Conservation (phyloP, 805 yeast genomes). For the Saccharomyces paradoxus region DNA sequence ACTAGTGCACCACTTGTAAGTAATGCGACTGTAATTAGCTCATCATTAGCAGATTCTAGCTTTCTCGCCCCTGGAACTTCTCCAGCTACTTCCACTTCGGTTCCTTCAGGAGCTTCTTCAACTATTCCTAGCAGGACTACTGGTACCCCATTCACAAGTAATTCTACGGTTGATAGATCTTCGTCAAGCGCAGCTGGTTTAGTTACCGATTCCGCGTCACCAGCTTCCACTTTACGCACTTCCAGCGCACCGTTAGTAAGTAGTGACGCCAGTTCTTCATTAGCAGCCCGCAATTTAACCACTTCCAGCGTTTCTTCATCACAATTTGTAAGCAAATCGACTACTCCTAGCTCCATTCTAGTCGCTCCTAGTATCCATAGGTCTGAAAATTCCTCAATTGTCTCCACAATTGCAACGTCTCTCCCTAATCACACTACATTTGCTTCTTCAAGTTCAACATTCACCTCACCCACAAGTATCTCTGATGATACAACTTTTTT, state of each 20-base stretch:
- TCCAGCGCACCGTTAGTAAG: too few relatives aligned
- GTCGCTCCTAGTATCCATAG: background rate
- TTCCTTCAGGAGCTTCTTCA: too few relatives aligned
- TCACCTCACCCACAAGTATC: background rate
- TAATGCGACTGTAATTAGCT: background rate
- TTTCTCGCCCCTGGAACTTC: too few relatives aligned
- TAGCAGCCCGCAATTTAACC: background rate
- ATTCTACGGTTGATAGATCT: background rate
- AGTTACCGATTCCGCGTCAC: too few relatives aligned
- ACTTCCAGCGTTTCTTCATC: background rate
- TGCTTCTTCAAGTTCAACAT: background rate
- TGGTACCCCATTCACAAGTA: too few relatives aligned
- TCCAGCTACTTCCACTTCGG: too few relatives aligned
- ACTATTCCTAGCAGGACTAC: too few relatives aligned
- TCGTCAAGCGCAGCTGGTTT: background rate
- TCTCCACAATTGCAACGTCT: background rate
- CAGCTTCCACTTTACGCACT: too few relatives aligned
- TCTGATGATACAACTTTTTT: background rate
- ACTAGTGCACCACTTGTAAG: background rate
- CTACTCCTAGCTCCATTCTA: background rate
- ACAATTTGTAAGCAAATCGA: background rate
- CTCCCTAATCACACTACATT: background rate
- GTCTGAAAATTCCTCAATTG: background rate
- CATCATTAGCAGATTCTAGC: too few relatives aligned
- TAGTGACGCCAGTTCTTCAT: background rate